Percentiles rank a stretch among this genome's conserved stretches.
Conservation (phyloP, 2,329 filamentous ascomycete species). For the Fusarium chuoi region DNA sequence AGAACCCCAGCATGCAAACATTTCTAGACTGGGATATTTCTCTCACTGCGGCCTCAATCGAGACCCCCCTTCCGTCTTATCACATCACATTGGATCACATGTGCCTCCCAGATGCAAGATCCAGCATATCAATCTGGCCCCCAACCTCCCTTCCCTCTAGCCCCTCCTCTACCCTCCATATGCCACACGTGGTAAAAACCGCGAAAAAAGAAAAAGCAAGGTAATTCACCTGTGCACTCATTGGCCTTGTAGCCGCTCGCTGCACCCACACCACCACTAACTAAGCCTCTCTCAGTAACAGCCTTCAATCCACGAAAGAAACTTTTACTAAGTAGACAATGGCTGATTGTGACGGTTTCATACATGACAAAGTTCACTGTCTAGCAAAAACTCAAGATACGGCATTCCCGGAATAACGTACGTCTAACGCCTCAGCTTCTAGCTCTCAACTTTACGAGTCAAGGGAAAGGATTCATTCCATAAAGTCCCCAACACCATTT, state of each 20-base stretch:
- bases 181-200: constrained; percentile 31
- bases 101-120: constrained; percentile 22
- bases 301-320: not conserved
- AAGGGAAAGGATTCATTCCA: not conserved
- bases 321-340: not conserved
- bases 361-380: not conserved
- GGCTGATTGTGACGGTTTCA: not conserved
- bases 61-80: constrained; percentile 7
- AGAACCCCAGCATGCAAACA: not conserved
- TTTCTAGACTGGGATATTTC: not conserved
- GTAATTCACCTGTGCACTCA: constrained; percentile 8
- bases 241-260: constrained; percentile 42
- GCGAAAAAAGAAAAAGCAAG: constrained; percentile 1
- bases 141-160: constrained; percentile 14
- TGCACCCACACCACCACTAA: constrained; percentile 33
- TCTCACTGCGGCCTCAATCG: constrained; percentile 17
- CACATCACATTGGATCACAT: constrained; percentile 12
- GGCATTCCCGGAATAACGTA: not conserved
- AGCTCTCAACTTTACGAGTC: not conserved
- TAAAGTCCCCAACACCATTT: not conserved
- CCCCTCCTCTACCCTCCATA: constrained; percentile 14
- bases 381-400: not conserved
- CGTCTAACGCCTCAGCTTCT: not conserved
- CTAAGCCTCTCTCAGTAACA: constrained; percentile 1
- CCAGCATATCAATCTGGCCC: constrained; percentile 34